These are phyloP conservation scores for Melastoma candidum DNA, from an alignment of 441 rosid genomes.

Conservation along the genomic window DNA sequence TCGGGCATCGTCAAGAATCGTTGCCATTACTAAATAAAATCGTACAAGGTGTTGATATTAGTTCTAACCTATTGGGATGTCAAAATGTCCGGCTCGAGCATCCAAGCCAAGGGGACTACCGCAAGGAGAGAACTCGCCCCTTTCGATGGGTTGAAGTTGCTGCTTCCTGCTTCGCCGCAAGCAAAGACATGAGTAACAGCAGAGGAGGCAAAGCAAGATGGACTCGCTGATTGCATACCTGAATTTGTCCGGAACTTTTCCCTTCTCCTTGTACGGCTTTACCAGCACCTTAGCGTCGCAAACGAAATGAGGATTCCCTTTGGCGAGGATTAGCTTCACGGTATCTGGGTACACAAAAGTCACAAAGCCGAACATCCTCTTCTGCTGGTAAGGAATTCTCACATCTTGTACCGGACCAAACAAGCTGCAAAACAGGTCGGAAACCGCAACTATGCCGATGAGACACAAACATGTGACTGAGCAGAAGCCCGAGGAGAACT, in stretches of 20 bases:
- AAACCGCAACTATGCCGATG: too few species aligned
- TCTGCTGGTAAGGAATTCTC: constrained; percentile 77
- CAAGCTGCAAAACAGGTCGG: constrained; percentile 25
- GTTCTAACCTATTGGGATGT: constrained; percentile 36
- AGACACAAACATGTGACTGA: too few species aligned
- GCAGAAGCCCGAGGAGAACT: not conserved
- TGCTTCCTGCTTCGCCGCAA: constrained; percentile 29
- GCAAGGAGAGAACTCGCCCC: constrained; percentile 50
- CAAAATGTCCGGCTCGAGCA: constrained; percentile 46
- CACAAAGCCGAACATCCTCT: constrained; percentile 87
- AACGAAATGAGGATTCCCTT: constrained; percentile 84
- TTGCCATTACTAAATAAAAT: not conserved
- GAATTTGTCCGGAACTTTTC: constrained; percentile 67
- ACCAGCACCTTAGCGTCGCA: constrained; percentile 75
- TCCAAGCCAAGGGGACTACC: constrained; percentile 61
- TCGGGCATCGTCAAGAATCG: not conserved
- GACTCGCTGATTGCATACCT: constrained; percentile 22
- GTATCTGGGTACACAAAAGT: constrained; percentile 65
- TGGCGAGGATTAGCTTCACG: constrained; percentile 62
- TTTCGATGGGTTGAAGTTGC: constrained; percentile 33
- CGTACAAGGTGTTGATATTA: not conserved
- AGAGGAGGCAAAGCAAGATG: constrained; percentile 2
- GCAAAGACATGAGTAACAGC: constrained; percentile 1
- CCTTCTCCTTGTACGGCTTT: constrained; percentile 89
- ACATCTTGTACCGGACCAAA: constrained; percentile 80